Conservation (phyloP, 2,329 filamentous ascomycete genomes). For the Bipolaris oryzae region DNA sequence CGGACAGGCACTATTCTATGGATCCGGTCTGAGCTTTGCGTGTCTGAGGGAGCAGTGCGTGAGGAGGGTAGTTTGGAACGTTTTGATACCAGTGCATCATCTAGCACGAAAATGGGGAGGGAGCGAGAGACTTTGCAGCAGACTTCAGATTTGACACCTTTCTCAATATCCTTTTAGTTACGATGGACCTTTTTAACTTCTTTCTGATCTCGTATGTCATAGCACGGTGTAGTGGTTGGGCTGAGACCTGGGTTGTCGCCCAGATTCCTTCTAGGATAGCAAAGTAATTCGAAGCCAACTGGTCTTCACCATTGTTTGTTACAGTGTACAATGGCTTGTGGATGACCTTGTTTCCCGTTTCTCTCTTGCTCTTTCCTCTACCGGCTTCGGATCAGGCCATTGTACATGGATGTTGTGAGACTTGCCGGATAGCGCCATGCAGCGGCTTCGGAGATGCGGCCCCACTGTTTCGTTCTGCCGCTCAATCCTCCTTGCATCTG, state of each 20-base stretch:
- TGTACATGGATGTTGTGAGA: background rate
- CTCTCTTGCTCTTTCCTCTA: background rate
- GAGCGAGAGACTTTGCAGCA: constrained; percentile 21
- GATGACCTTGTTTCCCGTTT: background rate
- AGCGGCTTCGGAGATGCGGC: background rate
- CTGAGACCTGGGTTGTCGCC: constrained; percentile 24
- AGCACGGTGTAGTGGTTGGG: constrained; percentile 33
- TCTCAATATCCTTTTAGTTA: constrained; percentile 48
- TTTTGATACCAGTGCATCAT: constrained; percentile 50
- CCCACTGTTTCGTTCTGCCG: background rate
- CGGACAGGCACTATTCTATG: constrained; percentile 31
- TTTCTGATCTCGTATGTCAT: constrained; percentile 39
- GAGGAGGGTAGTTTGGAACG: constrained; percentile 25
- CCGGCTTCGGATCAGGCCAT: background rate
- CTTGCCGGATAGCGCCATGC: background rate
- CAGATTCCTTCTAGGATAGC: constrained; percentile 32
- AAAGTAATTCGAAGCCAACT: constrained; percentile 31
- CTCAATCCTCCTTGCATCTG: background rate
- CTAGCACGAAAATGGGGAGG: constrained; percentile 36
- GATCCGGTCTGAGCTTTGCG: constrained; percentile 29
- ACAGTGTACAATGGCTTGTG: background rate
- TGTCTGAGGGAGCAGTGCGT: background rate
- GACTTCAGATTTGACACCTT: constrained; percentile 38
- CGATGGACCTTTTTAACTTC: constrained; percentile 34
- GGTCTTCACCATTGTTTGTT: constrained; percentile 14